Conservation (phyloP, 192 early-diverging fungal genomes). For the Lunasporangiospora selenospora region DNA sequence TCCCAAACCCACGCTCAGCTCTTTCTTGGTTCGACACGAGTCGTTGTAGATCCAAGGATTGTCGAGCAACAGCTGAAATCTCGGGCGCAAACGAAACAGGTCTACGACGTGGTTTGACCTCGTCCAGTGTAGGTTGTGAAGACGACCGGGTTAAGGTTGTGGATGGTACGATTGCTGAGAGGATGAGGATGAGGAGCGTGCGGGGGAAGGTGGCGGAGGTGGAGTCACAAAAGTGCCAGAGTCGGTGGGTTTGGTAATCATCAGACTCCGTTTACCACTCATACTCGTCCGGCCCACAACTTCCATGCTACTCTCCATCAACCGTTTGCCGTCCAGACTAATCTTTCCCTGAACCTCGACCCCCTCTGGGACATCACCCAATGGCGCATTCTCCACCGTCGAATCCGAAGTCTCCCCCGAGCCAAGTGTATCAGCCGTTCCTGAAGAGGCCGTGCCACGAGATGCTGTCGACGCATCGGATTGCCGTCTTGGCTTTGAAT, state of each 20-base stretch:
- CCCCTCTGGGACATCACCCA: too few species aligned
- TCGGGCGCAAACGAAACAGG: slow-evolving; percentile 20
- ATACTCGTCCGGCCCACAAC: too few species aligned
- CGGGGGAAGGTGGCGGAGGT: too few species aligned
- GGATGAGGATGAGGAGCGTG: too few species aligned
- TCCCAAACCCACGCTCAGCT: not conserved
- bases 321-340: too few species aligned
- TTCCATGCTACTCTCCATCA: too few species aligned
- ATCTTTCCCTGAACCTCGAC: too few species aligned
- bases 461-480: slow-evolving; percentile 37
- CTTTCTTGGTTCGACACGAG: slow-evolving; percentile 21
- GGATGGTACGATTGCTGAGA: too few species aligned
- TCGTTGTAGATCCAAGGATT: slow-evolving; percentile 30
- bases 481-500: not conserved
- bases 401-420: too few species aligned
- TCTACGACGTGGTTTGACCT: not conserved
- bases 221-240: slow-evolving; percentile 4
- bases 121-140: slow-evolving; percentile 23
- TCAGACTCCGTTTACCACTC: too few species aligned
- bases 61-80: slow-evolving; percentile 3
- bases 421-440: slow-evolving; percentile 18
- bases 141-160: slow-evolving; percentile 10
- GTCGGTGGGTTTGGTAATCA: not conserved
- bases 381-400: too few species aligned
- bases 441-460: slow-evolving; percentile 18